These are phyloP conservation scores for Aureobasidium sp. DNA, from an alignment of 2,329 filamentous ascomycete genomes.

Conservation along the genomic window DNA sequence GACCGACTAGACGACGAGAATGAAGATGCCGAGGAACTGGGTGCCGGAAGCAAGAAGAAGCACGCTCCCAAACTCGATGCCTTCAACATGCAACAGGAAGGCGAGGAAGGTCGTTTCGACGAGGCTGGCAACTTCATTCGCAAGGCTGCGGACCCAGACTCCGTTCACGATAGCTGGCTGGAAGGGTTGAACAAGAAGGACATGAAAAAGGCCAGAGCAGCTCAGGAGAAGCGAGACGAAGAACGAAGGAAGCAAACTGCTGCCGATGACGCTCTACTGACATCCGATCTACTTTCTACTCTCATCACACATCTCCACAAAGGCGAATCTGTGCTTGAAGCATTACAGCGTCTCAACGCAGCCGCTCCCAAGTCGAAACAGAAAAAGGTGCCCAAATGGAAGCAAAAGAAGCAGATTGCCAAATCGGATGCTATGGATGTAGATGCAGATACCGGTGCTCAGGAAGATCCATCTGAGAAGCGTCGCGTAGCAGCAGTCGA, in stretches of 20 bases:
- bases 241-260: conserved; percentile 77
- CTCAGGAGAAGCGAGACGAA: conserved; percentile 85
- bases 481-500: conserved; percentile 80
- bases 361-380: conserved; percentile 61
- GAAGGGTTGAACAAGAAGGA: conserved; percentile 95
- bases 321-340: conserved; percentile 89
- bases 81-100: conserved; percentile 92
- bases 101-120: conserved; percentile 96
- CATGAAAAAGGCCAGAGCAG: conserved; percentile 87
- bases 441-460: conserved; percentile 45
- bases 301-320: conserved; percentile 80
- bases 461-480: conserved; percentile 73
- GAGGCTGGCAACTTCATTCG: conserved; percentile 92
- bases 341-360: conserved; percentile 75
- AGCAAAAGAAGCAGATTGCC: conserved; percentile 51
- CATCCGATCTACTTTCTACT: conserved; percentile 75
- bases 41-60: conserved; percentile 89
- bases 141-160: conserved; percentile 89
- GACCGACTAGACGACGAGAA: conserved; percentile 73
- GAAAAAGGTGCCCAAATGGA: conserved; percentile 63
- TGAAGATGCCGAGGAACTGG: conserved; percentile 88
- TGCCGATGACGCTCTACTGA: conserved; percentile 78
- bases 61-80: conserved; percentile 96
- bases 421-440: conserved; percentile 72
- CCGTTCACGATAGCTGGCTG: conserved; percentile 92